Base-by-base conservation (phyloP, 75 land plant species). In the Picea glauca region DNA sequence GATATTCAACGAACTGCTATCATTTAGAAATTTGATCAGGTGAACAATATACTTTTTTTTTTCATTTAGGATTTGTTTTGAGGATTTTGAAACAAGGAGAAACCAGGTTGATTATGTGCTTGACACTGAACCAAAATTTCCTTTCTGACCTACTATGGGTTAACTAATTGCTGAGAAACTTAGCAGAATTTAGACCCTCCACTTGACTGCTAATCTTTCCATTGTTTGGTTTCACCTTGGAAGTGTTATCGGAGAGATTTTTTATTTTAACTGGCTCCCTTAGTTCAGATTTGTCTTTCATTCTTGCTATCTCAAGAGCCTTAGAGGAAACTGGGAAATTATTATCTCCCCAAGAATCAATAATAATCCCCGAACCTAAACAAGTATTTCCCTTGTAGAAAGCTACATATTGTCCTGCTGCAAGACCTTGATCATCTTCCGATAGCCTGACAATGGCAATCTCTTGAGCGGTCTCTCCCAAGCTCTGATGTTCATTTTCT, bases 391-490 rank as follows among this genome's bases (percentile, higher is more conserved):
- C 87, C 79, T 81, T 35, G 79, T 98, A 98, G 68, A 98, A 98
- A 15, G 98, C 99, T 58, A 96, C 81, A 80, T 87, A 95, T 75
- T 98, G 99, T 7, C 99, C 99, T 21, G 96, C 94, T 80, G 98
- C 99, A 18, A 98, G 85, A 38, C 98, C 99, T 83, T 98, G 99
- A 77, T 98, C 99, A 70, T 95, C 98, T 79, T 98, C 89, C n/a
- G 84, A 78, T 64, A 98, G 77, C 26, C 80, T 74, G 33, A 98
- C 99, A 17, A 84, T 74, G 30, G 88, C 92, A 50, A 82, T 59
- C 43, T 85, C 77, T 75, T 79, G 86, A 33, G 65, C 5, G 17
- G 74, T 76, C 78, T 83, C 84, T 35, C 77, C 67, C 26, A 32
- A 15, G 5, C 13, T 38, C n/a, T 30, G 74, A 17, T 40, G 18